Conservation (phyloP, 176 grass and related monocot species). For the Chloris gayana region DNA sequence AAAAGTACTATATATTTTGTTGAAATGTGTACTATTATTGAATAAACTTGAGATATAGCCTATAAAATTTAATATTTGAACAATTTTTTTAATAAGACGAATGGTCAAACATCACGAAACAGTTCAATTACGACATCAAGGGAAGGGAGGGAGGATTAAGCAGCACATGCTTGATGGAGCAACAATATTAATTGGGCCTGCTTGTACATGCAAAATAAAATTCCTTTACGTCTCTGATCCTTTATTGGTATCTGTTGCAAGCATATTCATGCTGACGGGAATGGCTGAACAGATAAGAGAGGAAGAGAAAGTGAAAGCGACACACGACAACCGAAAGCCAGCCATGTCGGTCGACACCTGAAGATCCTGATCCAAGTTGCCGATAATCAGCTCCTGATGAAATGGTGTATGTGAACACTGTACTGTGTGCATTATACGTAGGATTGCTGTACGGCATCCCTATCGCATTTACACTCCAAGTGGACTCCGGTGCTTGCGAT, state of each 20-base stretch:
- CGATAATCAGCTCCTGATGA: neutral
- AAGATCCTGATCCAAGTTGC: neutral
- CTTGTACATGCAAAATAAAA: neutral
- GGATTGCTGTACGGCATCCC: neutral
- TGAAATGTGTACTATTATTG: no score
- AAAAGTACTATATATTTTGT: no score
- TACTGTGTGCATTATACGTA: neutral
- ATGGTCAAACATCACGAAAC: no score
- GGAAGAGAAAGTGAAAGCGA: neutral
- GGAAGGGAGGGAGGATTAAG: no score
- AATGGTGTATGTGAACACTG: neutral
- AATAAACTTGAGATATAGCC: no score
- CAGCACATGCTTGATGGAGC: no score
- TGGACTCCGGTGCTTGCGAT: neutral
- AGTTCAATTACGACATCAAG: no score
- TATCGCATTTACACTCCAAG: neutral
- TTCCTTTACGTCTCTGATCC: neutral
- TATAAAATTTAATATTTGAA: no score
- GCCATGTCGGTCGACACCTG: no score
- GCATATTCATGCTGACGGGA: neutral
- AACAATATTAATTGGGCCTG: neutral
- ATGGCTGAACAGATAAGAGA: neutral
- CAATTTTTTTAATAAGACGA: no score
- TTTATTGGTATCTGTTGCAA: neutral
- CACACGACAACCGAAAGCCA: neutral